Evolutionary conservation across 1,284 basidiomycete species (phyloP), one percentile per base, ranked within the genome.

Genomic region (Apiotrichum akiyoshidainum): DNA sequence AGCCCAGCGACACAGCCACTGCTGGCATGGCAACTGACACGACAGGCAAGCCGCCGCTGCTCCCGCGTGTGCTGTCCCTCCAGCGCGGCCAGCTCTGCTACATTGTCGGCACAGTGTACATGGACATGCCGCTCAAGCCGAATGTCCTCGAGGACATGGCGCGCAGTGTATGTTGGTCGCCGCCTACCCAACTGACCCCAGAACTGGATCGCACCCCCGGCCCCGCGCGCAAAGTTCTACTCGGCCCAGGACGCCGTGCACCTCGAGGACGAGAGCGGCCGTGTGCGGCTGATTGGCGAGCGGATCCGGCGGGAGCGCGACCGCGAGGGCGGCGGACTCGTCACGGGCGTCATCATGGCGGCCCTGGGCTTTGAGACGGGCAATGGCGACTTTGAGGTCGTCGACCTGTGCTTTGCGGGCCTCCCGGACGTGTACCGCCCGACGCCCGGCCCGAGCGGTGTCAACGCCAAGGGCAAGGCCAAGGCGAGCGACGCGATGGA

Each of bases 111-210:
- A 99, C 95, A 0, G 86, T 98, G 2, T 99, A 98, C 77, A 88
- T 96, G 84, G 90, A 96, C 62, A 98, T 99, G 96, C 90, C 90
- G 5, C 82, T 97, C 57, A 99, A 99, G 74, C 95, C 95, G 0
- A 97, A 98, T 68, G 90, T 99, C 14, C 83, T 99, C 56, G 89
- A 94, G 69, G 96, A 99, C 66, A 84, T 99, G 65, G 92, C 88
- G 14, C 83, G 90, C 71, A 92, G 99, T 70, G 95, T 96, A 70
- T 68, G 88, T 48, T 22, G 53, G 21, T 46, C 21, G n/a, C 26
- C 22, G 16, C 17, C 10, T 19, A 7, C 14, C 11, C n/a, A 35
- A 19, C 52, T 56, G 42, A 59, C 51, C 11, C 8, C 69, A 96
- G 92, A 90, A 90, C 75, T 92, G 91, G 59, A 86, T 97, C 56